phyloP scores from a whole-genome alignment of 352 stramenopile genomes.

The Pythium angustatum region DNA sequence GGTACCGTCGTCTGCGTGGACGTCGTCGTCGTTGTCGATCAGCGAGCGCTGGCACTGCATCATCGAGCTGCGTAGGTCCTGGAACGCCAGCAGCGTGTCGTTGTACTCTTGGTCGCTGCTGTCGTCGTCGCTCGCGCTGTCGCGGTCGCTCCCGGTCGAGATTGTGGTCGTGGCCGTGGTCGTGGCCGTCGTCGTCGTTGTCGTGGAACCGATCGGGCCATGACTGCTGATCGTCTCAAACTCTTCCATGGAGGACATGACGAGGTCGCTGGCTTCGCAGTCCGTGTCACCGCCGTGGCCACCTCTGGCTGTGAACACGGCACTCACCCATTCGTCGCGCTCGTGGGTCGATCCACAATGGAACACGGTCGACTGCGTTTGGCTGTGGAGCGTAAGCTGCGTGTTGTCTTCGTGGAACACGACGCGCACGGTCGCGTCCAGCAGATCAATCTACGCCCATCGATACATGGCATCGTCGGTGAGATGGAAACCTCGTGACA shows the following conservation, averaged over 20 bases:
- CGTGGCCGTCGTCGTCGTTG: too few relatives aligned
- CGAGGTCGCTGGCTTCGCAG: slow-evolving; percentile 42
- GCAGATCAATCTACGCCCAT: slow-evolving; percentile 61
- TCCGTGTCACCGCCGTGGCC: slow-evolving; percentile 41
- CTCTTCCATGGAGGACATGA: slow-evolving; percentile 47
- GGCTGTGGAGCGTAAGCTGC: slow-evolving; percentile 49
- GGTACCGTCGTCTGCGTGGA: neutral
- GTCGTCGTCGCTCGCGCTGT: slow-evolving; percentile 22
- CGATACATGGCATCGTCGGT: neutral
- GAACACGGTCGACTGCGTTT: slow-evolving; percentile 47
- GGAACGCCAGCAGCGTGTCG: slow-evolving; percentile 55
- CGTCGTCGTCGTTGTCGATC: slow-evolving; percentile 30
- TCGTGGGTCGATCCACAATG: slow-evolving; percentile 48
- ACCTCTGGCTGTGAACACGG: slow-evolving; percentile 48
- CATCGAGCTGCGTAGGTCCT: slow-evolving; percentile 65
- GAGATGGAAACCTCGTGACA: neutral
- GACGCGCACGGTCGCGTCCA: slow-evolving; percentile 51
- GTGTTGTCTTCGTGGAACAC: slow-evolving; percentile 65
- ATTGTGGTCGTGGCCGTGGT: too few relatives aligned
- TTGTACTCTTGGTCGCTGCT: slow-evolving; percentile 46
- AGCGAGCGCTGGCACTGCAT: slow-evolving; percentile 53
- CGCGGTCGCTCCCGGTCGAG: slow-evolving; percentile 25
- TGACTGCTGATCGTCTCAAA: slow-evolving; percentile 33
- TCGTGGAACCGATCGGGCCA: too few relatives aligned
- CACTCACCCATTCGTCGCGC: slow-evolving; percentile 64